These are phyloP conservation scores for Asterella californica DNA, from an alignment of 225 moss, liverwort and hornwort species.

Conservation along the genomic window DNA sequence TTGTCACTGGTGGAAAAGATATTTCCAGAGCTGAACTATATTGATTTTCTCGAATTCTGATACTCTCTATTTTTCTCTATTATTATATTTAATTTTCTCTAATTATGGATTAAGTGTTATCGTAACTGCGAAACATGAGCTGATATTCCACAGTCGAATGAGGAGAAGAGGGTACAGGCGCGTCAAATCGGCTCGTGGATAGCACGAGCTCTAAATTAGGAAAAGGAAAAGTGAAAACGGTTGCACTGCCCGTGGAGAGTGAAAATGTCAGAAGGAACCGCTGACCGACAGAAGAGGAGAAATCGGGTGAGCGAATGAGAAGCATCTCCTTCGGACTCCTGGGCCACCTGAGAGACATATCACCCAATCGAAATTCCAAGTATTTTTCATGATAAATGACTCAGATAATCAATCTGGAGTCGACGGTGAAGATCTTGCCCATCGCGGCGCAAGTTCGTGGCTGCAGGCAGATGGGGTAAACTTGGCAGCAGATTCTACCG, in stretches of 20 bases:
- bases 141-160: neutral
- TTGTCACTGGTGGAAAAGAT: no score
- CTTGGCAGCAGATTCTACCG: conserved; percentile 13
- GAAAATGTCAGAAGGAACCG: neutral
- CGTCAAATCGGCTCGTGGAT: conserved; percentile 10
- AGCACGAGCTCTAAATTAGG: conserved; percentile 1
- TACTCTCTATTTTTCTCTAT: no score
- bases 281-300: neutral
- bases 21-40: no score
- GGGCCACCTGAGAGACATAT: neutral
- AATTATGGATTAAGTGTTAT: no score
- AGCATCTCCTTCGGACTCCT: neutral
- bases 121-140: no score
- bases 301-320: conserved; percentile 18
- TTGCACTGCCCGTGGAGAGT: neutral
- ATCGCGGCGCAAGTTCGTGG: neutral
- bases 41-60: no score
- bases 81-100: no score
- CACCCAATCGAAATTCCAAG: conserved; percentile 16
- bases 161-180: neutral
- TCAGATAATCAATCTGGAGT: conserved; percentile 11
- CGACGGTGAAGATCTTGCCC: neutral
- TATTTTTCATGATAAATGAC: conserved; percentile 10
- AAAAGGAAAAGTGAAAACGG: neutral
- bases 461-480: neutral